These are phyloP conservation scores for Agrocybe praecox DNA, from an alignment of 768 basidiomycete genomes.

Conservation along the genomic window DNA sequence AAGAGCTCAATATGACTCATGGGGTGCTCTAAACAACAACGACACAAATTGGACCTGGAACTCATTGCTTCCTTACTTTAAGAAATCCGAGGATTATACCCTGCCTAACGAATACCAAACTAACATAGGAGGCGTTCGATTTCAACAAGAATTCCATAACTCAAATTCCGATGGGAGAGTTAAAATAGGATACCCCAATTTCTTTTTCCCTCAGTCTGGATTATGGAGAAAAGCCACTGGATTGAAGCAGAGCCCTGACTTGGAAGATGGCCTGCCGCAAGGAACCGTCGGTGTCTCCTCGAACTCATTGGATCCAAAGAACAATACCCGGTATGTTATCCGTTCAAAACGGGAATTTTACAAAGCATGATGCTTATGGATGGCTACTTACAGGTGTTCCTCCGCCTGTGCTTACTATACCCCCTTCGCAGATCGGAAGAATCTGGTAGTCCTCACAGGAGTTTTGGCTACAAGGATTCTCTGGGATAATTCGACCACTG, in stretches of 20 bases:
- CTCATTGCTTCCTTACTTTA: slow-evolving; percentile 44
- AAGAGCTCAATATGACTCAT: slow-evolving; percentile 34
- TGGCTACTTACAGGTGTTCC: slow-evolving; percentile 21
- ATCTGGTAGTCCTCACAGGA: slow-evolving; percentile 58
- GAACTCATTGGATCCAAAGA: slow-evolving; percentile 29
- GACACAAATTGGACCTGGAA: slow-evolving; percentile 40
- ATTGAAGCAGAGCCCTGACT: slow-evolving; percentile 25
- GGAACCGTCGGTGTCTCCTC: slow-evolving; percentile 29
- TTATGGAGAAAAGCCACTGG: slow-evolving; percentile 30
- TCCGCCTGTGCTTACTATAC: slow-evolving; percentile 32
- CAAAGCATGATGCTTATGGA: background rate
- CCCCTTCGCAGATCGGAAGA: slow-evolving; percentile 33
- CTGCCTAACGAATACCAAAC: slow-evolving; percentile 39
- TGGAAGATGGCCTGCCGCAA: slow-evolving; percentile 27
- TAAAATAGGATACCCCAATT: slow-evolving; percentile 35
- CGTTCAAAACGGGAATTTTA: background rate
- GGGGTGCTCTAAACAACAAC: slow-evolving; percentile 29
- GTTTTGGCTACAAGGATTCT: slow-evolving; percentile 56
- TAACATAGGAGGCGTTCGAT: slow-evolving; percentile 22
- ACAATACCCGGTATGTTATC: slow-evolving; percentile 28
- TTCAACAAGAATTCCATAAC: slow-evolving; percentile 21
- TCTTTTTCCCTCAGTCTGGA: slow-evolving; percentile 28
- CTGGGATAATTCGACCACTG: slow-evolving; percentile 28
- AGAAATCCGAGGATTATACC: slow-evolving; percentile 58
- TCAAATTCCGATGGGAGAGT: slow-evolving; percentile 21